phyloP scores from a whole-genome alignment of 495 filamentous ascomycete genomes.

The Talaromyces liani region DNA sequence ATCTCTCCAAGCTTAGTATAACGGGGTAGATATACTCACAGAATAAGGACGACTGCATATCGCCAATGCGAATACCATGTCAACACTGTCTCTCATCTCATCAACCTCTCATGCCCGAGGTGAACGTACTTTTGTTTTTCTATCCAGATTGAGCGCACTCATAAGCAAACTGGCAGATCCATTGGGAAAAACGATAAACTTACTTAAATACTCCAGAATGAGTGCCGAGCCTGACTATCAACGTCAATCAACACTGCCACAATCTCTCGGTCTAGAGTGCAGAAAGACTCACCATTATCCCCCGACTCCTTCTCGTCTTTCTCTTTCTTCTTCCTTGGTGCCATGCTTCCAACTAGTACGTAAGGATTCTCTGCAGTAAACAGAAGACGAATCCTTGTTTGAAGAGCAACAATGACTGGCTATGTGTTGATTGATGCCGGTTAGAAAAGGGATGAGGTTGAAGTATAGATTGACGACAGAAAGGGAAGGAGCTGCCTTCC shows the following conservation, averaged over 20 bases:
- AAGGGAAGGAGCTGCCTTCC: not conserved
- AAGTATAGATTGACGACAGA: not conserved
- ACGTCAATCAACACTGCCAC: not conserved
- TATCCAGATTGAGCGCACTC: constrained; percentile 13
- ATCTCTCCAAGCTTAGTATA: not conserved
- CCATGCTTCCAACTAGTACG: constrained; percentile 25
- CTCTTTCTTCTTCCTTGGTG: constrained; percentile 43
- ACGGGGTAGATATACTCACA: constrained; percentile 23
- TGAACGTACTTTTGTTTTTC: constrained; percentile 49
- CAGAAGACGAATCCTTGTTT: not conserved
- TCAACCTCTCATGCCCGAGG: not conserved
- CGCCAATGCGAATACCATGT: not conserved
- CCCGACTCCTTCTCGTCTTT: constrained; percentile 35
- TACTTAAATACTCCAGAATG: constrained; percentile 55
- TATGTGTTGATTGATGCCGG: not conserved
- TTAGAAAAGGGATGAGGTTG: not conserved
- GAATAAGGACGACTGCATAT: constrained; percentile 51
- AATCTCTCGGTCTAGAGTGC: not conserved
- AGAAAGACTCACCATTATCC: constrained; percentile 30
- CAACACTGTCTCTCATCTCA: not conserved
- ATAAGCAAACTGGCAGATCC: not conserved
- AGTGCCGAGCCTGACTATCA: constrained; percentile 17
- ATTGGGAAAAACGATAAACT: constrained; percentile 15
- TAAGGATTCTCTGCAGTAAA: not conserved
- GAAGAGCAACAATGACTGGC: not conserved